Evolutionary conservation across 202 grass and related monocot genomes (phyloP).

Genomic region (Eragrostis tef): DNA sequence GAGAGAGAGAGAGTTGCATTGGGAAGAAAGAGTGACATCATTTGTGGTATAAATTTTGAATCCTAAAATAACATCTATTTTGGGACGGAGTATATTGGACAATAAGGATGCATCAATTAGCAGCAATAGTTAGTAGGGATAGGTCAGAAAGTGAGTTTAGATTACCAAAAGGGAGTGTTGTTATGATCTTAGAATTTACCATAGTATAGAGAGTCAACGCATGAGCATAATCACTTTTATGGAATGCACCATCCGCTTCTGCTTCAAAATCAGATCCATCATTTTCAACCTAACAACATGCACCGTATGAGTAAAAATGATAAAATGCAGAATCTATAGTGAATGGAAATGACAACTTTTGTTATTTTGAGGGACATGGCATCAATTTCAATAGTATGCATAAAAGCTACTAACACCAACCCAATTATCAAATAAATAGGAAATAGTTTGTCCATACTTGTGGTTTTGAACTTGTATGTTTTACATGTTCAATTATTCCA

Average conservation of each 20-base stretch:
- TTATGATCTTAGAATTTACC: slow-evolving; percentile 7
- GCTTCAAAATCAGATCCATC: slow-evolving; percentile 34
- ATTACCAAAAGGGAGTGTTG: background rate
- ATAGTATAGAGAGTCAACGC: background rate
- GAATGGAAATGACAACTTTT: background rate
- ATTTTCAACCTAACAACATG: slow-evolving; percentile 24
- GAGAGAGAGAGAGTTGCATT: too few species aligned
- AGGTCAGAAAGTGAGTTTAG: background rate
- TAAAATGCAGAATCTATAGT: background rate
- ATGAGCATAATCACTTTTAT: slow-evolving; percentile 20
- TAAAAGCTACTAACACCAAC: background rate
- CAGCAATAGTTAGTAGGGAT: background rate
- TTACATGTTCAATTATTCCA: slow-evolving; percentile 27
- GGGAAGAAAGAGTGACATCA: too few species aligned
- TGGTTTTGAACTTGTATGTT: background rate
- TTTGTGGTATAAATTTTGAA: background rate
- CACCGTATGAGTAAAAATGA: background rate
- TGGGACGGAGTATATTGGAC: background rate
- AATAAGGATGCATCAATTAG: background rate
- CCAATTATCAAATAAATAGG: background rate
- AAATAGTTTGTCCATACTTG: slow-evolving; percentile 5
- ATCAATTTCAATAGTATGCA: background rate
- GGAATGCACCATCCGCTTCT: background rate
- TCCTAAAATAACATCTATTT: background rate
- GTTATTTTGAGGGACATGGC: too few species aligned